Evolutionary conservation across 805 yeast species (phyloP), one percentile per base, ranked within the genome.

Genomic region (Starmerella riodocensis): DNA sequence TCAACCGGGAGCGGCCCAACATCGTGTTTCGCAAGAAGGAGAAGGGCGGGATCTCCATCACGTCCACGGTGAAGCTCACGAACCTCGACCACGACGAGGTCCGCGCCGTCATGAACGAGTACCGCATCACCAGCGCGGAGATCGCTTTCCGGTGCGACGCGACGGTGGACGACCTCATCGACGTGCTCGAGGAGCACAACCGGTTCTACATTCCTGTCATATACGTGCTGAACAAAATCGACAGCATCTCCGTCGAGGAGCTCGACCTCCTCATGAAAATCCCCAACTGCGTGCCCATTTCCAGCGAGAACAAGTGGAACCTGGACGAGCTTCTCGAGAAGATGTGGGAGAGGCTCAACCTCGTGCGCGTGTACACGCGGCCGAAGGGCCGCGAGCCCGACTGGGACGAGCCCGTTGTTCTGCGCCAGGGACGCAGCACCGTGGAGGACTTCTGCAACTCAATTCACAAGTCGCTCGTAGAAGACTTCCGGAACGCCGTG

Each of bases 91-190:
- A 77, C 47, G 98, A 86, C 55, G 96, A 86, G 62, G 82, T 91
- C 54, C 73, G 80, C 55, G 98, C 98, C 2, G 98, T 91, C 37
- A 82, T 91, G 91, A 69, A 77, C 39, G 99, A 91, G 65, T 91
- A 91, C 63, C 75, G 86, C 59, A 82, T 91, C 52, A 84, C 86
- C 60, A 81, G 94, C 34, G 97, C 98, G 13, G 96, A 91, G 59
- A 81, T 91, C 50, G 91, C 94, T 2, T 79, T 91, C 64, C 70
- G 99, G 57, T 86, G 97, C 59, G 98, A 91, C 60, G 98, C 98
- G 18, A 83, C 94, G 0, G 93, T 93, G 17, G 99, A 91, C 57
- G 98, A 91, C 56, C 66, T 91, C 52, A 91, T 91, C 53, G 99
- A 91, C 59, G 82, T 86, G 11, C 71, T 91, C 40, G 98, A 91